Conservation (phyloP, 257 asterid species). For the Anisodus acutangulus region DNA sequence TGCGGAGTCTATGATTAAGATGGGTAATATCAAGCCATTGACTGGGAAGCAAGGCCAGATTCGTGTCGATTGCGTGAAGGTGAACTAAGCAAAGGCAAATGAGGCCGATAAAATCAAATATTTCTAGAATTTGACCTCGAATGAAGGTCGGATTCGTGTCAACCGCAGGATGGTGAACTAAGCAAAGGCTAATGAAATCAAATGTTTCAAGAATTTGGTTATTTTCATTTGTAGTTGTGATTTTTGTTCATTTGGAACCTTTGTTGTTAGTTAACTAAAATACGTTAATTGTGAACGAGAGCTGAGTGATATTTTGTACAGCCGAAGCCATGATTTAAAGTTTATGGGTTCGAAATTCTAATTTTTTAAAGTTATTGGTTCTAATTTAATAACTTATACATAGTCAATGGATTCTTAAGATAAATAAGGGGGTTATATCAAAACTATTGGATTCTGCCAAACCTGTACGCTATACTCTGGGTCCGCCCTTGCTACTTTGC, state of each 20-base stretch:
- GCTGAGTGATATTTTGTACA: not conserved
- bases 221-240: not conserved
- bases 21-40: slow-evolving; percentile 25
- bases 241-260: not conserved
- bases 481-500: too few species aligned
- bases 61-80: slow-evolving; percentile 31
- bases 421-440: too few species aligned
- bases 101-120: not conserved
- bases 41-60: not conserved
- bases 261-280: not conserved
- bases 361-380: too few species aligned
- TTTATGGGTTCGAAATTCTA: too few species aligned
- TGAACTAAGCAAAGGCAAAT: slow-evolving; percentile 8
- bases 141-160: slow-evolving; percentile 32
- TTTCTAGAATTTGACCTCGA: not conserved
- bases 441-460: too few species aligned
- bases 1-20: slow-evolving; percentile 30
- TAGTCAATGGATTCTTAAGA: too few species aligned
- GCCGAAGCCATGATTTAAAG: too few species aligned
- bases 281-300: not conserved
- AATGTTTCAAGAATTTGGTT: not conserved
- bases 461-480: too few species aligned
- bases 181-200: not conserved
- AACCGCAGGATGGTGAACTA: slow-evolving; percentile 39
- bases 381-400: too few species aligned